Evolutionary conservation across 2,329 filamentous ascomycete species (phyloP), one percentile per base, ranked within the genome.

Genomic region (Ophiocordyceps camponoti-saundersi): DNA sequence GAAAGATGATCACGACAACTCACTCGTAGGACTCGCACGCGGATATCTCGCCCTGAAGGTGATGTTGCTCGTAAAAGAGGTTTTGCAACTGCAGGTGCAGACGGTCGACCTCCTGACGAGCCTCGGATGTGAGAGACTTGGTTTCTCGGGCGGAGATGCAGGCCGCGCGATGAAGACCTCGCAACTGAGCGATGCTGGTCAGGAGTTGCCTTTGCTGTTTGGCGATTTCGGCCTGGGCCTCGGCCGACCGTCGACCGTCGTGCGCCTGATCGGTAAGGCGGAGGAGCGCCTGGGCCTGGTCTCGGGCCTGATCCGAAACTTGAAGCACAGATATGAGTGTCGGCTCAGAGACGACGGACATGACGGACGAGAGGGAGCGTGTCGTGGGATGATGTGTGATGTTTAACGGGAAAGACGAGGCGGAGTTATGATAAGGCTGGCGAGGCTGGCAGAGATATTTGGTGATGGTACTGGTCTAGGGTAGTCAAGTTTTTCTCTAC

Each of bases 11-110:
- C 18, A 13, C 12, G 26, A 44, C 18, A 3, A 75, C 85, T 51
- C 67, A 94, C 87, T 95, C 85, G 56, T 93, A 95, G 46, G 81
- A 83, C 60, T 95, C 85, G 62, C 92, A 96, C 10, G 85, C 87
- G 1, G 77, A 71, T 50, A 98, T 96, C 65, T 98, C 92, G 44
- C 85, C 85, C 52, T 85, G 79, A 47, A 98, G 68, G 63, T 95
- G 88, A 47, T 86, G 74, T 66, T 96, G 89, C 64, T 98, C 90
- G 59, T 98, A 98, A 62, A 92, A 93, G 8, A 98, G 69, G 59
- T 98, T 98, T 65, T 96, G 90, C 47, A 98, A 72, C 59, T 94
- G 85, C 36, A 98, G 72, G 60, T 96, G 89, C 50, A 98, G 71
- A 45, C 82, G 79, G 61, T 98, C 92, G 52, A 96, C 87, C 64